Evolutionary conservation across 805 yeast species (phyloP).

Genomic region (Yamadazyma nakazawae): DNA sequence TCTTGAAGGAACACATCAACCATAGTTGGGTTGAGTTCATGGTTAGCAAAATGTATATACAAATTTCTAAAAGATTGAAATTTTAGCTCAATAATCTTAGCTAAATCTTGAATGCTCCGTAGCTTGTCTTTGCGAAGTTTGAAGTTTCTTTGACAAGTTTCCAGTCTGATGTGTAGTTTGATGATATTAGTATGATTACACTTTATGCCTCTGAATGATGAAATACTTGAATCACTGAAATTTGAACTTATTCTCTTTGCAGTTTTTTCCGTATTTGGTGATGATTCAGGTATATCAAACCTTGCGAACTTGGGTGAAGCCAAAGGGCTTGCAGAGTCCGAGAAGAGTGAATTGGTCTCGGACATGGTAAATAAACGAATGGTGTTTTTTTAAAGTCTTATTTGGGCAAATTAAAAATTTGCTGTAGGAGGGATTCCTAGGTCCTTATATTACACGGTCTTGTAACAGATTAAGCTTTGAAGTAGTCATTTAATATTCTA

Average conservation of each 20-base stretch:
- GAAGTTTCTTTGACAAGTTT: neutral
- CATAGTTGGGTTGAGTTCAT: slow-evolving; percentile 10
- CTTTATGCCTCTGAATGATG: slow-evolving; percentile 7
- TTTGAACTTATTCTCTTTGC: neutral
- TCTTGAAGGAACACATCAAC: slow-evolving; percentile 8
- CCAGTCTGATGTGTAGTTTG: slow-evolving; percentile 9
- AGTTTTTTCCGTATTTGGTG: neutral
- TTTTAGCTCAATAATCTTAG: slow-evolving; percentile 7
- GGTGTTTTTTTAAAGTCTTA: neutral
- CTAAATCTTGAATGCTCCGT: slow-evolving; percentile 6
- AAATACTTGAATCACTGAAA: neutral
- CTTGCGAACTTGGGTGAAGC: slow-evolving; percentile 7
- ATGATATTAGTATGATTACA: neutral
- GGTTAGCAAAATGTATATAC: slow-evolving; percentile 7
- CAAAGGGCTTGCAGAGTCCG: neutral
- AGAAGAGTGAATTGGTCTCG: slow-evolving; percentile 5
- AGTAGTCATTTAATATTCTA: no score
- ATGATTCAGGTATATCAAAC: slow-evolving; percentile 10
- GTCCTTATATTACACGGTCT: neutral
- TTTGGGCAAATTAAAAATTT: no score
- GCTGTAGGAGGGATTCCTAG: neutral
- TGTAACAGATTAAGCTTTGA: neutral
- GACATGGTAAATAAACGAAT: neutral
- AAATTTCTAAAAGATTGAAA: slow-evolving; percentile 1
- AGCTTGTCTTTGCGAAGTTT: slow-evolving; percentile 14